phyloP scores from a whole-genome alignment of 306 rosid species.

The Sindora glabra region DNA sequence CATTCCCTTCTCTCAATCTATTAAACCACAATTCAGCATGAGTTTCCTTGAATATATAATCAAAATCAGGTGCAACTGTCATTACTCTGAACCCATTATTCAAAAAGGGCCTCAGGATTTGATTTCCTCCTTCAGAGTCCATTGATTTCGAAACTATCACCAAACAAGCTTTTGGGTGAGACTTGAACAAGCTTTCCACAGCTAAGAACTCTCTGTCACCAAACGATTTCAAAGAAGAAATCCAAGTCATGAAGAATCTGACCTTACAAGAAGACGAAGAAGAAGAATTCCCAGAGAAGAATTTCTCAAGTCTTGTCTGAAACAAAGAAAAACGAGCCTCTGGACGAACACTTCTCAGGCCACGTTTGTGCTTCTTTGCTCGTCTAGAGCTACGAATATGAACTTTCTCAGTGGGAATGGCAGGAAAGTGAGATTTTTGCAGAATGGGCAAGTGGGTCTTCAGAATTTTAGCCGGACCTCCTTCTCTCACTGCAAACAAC shows the following conservation, averaged over 20 bases:
- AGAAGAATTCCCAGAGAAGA: conserved; percentile 27
- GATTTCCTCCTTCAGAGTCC: conserved; percentile 48
- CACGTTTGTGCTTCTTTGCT: conserved; percentile 39
- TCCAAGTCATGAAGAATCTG: conserved; percentile 90
- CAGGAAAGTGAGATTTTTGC: conserved; percentile 9
- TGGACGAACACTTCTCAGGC: conserved; percentile 28
- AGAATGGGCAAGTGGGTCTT: conserved; percentile 19
- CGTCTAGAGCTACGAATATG: conserved; percentile 13
- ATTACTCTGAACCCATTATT: conserved; percentile 35
- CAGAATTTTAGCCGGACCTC: conserved; percentile 17
- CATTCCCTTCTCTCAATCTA: conserved; percentile 41
- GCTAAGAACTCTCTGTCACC: conserved; percentile 55
- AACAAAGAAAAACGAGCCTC: conserved; percentile 19
- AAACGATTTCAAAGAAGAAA: conserved; percentile 54
- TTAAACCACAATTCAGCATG: conserved; percentile 65
- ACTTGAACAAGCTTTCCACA: conserved; percentile 67
- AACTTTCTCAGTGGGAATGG: neutral
- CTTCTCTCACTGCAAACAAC: conserved; percentile 26
- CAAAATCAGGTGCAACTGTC: conserved; percentile 68
- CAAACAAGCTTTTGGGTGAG: conserved; percentile 63
- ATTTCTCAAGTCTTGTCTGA: conserved; percentile 33
- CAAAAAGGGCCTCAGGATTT: conserved; percentile 41
- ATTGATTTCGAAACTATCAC: conserved; percentile 62
- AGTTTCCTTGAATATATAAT: conserved; percentile 53
- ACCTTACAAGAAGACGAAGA: conserved; percentile 32